Conservation (phyloP, 2,329 filamentous ascomycete genomes). For the Aplosporella prunicola region DNA sequence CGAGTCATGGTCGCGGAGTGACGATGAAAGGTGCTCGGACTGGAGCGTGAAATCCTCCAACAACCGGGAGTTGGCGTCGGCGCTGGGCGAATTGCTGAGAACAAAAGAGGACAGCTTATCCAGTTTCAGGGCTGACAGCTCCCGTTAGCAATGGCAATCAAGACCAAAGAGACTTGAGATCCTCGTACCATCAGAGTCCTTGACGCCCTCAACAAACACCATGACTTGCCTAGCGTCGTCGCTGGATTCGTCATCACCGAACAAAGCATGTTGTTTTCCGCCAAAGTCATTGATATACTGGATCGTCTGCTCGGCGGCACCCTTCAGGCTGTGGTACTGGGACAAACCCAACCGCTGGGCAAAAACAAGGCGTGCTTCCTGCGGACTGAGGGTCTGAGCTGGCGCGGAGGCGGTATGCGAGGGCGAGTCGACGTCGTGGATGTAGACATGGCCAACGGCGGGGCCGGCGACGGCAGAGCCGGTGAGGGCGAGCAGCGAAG, state of each 20-base stretch:
- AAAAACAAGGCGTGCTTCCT: slow-evolving; percentile 41
- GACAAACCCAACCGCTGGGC: slow-evolving; percentile 43
- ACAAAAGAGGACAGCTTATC: slow-evolving; percentile 17
- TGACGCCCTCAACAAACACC: slow-evolving; percentile 33
- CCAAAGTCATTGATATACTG: slow-evolving; percentile 39
- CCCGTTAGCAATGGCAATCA: too few species aligned
- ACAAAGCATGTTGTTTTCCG: slow-evolving; percentile 30
- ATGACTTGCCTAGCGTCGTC: slow-evolving; percentile 23
- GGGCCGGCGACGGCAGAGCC: slow-evolving; percentile 13
- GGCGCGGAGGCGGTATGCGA: slow-evolving; percentile 21
- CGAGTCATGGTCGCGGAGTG: background rate
- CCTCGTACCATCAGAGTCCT: slow-evolving; percentile 25
- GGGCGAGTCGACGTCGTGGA: slow-evolving; percentile 7
- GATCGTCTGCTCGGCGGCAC: slow-evolving; percentile 32
- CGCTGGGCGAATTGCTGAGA: slow-evolving; percentile 24
- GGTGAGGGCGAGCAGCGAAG: slow-evolving; percentile 31
- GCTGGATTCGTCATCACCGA: slow-evolving; percentile 23
- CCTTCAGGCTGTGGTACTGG: slow-evolving; percentile 36
- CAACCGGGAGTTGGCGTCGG: slow-evolving; percentile 26
- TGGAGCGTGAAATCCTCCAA: slow-evolving; percentile 27
- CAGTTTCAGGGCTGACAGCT: too few species aligned
- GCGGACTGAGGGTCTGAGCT: slow-evolving; percentile 25
- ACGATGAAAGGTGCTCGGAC: slow-evolving; percentile 15
- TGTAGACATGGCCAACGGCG: slow-evolving; percentile 3
- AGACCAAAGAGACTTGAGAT: too few species aligned